Evolutionary conservation across 2,329 filamentous ascomycete species (phyloP).

Genomic region (Ophiostoma tasmaniense): DNA sequence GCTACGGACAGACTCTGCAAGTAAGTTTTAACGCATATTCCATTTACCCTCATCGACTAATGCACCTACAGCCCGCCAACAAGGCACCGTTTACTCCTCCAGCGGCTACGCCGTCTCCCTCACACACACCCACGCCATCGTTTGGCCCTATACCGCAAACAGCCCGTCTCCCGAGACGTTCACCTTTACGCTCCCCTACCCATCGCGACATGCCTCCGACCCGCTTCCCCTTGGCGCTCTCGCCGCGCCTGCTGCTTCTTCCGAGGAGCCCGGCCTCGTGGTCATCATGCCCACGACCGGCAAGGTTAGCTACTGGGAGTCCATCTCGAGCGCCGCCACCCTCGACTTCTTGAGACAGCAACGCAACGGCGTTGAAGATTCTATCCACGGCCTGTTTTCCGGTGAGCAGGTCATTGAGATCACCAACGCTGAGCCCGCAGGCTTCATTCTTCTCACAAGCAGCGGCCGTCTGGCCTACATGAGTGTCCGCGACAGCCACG

Average conservation of each 20-base stretch:
- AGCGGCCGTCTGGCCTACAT: slow-evolving; percentile 81
- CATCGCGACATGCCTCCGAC: slow-evolving; percentile 57
- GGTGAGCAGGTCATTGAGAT: slow-evolving; percentile 72
- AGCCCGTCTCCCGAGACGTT: slow-evolving; percentile 66
- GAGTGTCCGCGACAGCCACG: slow-evolving; percentile 76
- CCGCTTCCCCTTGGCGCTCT: slow-evolving; percentile 75
- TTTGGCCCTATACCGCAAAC: slow-evolving; percentile 79
- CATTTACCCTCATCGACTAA: background rate
- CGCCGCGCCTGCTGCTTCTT: slow-evolving; percentile 67
- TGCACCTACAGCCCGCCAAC: slow-evolving; percentile 47
- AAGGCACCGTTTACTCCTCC: slow-evolving; percentile 56
- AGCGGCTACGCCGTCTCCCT: slow-evolving; percentile 71
- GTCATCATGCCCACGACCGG: slow-evolving; percentile 77
- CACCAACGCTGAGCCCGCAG: slow-evolving; percentile 73
- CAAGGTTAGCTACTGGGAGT: slow-evolving; percentile 91
- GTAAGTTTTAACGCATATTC: slow-evolving; percentile 38
- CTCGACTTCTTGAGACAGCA: slow-evolving; percentile 76
- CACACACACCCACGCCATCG: slow-evolving; percentile 71
- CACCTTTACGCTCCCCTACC: slow-evolving; percentile 68
- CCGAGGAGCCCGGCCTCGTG: slow-evolving; percentile 76
- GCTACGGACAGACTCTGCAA: slow-evolving; percentile 56
- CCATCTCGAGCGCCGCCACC: slow-evolving; percentile 78
- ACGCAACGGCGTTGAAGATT: slow-evolving; percentile 68
- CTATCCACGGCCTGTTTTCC: slow-evolving; percentile 63
- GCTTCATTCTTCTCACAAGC: slow-evolving; percentile 77